Evolutionary conservation across 1,284 basidiomycete genomes (phyloP).

Genomic region (Amylostereum chailletii): DNA sequence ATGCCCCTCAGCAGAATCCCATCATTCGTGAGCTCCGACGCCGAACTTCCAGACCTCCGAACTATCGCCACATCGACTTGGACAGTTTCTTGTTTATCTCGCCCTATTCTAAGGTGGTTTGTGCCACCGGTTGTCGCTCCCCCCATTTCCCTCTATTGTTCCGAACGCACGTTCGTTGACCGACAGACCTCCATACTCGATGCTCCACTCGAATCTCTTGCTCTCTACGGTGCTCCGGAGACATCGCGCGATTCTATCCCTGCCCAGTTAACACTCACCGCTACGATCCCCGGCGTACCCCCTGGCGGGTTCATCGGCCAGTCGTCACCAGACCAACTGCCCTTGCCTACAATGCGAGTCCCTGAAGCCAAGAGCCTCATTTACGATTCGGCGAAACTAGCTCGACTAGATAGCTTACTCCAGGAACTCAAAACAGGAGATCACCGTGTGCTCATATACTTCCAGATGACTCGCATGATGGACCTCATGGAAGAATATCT

Average conservation of each 20-base stretch:
- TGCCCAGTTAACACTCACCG: conserved; percentile 45
- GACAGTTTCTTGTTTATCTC: conserved; percentile 73
- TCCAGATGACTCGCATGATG: conserved; percentile 99
- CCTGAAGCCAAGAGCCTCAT: conserved; percentile 95
- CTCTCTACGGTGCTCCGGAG: conserved; percentile 81
- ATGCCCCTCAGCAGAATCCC: conserved; percentile 19
- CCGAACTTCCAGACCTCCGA: conserved; percentile 45
- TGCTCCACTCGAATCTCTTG: conserved; percentile 63
- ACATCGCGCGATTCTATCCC: conserved; percentile 48
- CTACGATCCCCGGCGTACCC: conserved; percentile 53
- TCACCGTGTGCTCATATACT: conserved; percentile 94
- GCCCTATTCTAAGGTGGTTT: conserved; percentile 74
- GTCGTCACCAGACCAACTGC: conserved; percentile 73
- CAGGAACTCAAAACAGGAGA: conserved; percentile 91
- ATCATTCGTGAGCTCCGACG: conserved; percentile 28
- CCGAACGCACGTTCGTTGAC: conserved; percentile 77
- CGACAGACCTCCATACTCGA: conserved; percentile 54
- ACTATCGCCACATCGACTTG: conserved; percentile 60
- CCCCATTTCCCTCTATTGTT: conserved; percentile 66
- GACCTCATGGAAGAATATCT: conserved; percentile 99
- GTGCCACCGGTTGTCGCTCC: conserved; percentile 82
- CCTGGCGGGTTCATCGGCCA: conserved; percentile 62
- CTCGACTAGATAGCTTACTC: conserved; percentile 81
- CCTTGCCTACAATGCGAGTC: conserved; percentile 82
- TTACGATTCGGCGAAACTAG: conserved; percentile 95